Percentiles rank a stretch among this genome's conserved stretches.
These are phyloP conservation scores for Paraurostyla sp. DNA, from an alignment of 73 alveolate species.

Conservation along the genomic window DNA sequence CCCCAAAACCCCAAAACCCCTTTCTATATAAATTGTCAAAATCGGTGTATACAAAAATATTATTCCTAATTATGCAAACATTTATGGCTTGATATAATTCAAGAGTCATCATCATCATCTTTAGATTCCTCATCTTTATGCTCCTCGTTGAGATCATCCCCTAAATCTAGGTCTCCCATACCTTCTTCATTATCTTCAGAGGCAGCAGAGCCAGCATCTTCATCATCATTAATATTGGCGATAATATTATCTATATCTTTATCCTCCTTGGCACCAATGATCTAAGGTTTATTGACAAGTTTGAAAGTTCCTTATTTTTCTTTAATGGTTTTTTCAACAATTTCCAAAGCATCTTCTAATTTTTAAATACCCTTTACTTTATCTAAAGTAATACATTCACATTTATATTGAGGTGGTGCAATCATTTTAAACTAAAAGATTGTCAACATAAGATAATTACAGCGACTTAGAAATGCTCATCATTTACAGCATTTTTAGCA, in stretches of 20 bases:
- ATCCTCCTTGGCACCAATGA: slow-evolving; percentile 81
- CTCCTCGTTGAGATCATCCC: slow-evolving; percentile 65
- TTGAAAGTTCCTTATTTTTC: slow-evolving; percentile 84
- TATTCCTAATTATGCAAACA: too few relatives aligned
- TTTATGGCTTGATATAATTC: slow-evolving; percentile 16
- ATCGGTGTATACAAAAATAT: too few relatives aligned
- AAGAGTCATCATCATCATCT: slow-evolving; percentile 78
- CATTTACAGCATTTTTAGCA: slow-evolving; percentile 68
- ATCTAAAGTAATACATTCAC: slow-evolving; percentile 84
- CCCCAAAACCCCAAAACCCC: slow-evolving; percentile 45
- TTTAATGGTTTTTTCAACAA: slow-evolving; percentile 82
- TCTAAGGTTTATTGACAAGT: slow-evolving; percentile 79
- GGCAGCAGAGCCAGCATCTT: slow-evolving; percentile 51
- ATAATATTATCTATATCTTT: slow-evolving; percentile 68
- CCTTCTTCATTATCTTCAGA: slow-evolving; percentile 86
- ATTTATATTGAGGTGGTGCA: slow-evolving; percentile 92
- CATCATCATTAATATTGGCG: neutral
- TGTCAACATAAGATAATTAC: neutral
- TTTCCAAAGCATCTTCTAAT: slow-evolving; percentile 85
- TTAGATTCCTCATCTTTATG: slow-evolving; percentile 86
- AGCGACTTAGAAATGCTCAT: neutral
- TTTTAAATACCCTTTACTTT: slow-evolving; percentile 87
- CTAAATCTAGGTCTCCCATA: slow-evolving; percentile 84
- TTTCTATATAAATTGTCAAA: neutral
- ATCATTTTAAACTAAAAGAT: slow-evolving; percentile 81